These are phyloP conservation scores for Metarhizium anisopliae DNA, from an alignment of 2,329 filamentous ascomycete genomes.

Conservation along the genomic window DNA sequence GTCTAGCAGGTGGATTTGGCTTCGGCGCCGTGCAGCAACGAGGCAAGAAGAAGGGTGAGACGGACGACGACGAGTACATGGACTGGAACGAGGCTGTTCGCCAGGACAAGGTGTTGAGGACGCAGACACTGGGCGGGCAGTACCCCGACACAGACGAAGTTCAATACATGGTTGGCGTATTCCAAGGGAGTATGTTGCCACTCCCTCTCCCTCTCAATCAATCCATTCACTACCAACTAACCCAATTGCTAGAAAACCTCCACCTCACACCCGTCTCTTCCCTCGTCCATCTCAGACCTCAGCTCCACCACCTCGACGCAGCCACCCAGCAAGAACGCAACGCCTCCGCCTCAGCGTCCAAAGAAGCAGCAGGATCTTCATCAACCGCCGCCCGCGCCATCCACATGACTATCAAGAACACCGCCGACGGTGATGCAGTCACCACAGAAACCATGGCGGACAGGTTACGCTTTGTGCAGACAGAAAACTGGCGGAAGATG, in stretches of 20 bases:
- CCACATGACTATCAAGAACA: conserved; percentile 78
- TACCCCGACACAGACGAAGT: conserved; percentile 60
- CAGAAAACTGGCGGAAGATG: conserved; percentile 73
- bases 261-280: conserved; percentile 79
- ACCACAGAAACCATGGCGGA: conserved; percentile 64
- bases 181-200: conserved; percentile 59
- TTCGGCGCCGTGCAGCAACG: conserved; percentile 40
- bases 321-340: conserved; percentile 58
- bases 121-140: conserved; percentile 80
- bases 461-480: conserved; percentile 68
- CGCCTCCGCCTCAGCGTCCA: conserved; percentile 28
- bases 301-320: conserved; percentile 90
- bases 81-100: conserved; percentile 61
- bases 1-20: conserved; percentile 65
- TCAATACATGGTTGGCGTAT: conserved; percentile 89
- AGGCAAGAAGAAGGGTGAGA: conserved; percentile 28
- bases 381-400: conserved; percentile 60
- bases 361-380: conserved; percentile 23
- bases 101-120: conserved; percentile 63
- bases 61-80: conserved; percentile 38
- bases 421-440: conserved; percentile 55
- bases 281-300: conserved; percentile 80
- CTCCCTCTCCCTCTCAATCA: too few species aligned
- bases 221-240: neutral
- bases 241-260: conserved; percentile 53